A percentile compares a stretch with the other conserved stretches of the same genome.
These are phyloP conservation scores for Trametes maxima DNA, from an alignment of 768 basidiomycete genomes.

Conservation along the genomic window DNA sequence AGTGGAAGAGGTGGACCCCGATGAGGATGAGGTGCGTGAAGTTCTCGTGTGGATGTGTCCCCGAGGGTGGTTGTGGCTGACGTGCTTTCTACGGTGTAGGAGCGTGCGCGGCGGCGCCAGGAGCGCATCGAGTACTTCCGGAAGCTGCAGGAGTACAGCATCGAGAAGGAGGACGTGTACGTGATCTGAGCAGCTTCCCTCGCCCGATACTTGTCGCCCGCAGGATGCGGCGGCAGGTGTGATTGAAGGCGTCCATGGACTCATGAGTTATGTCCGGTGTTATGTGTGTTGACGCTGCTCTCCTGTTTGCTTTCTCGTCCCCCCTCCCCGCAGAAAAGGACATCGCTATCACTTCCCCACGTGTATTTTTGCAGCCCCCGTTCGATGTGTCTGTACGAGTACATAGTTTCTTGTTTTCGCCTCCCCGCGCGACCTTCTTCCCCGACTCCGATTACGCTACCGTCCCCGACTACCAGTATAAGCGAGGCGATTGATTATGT, in stretches of 20 bases:
- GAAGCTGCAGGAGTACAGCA: constrained; percentile 30
- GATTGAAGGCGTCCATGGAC: not conserved
- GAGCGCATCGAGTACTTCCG: constrained; percentile 32
- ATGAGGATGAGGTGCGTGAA: constrained; percentile 29
- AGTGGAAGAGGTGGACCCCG: constrained; percentile 20
- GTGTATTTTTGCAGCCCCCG: too few relatives aligned
- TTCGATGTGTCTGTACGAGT: too few relatives aligned
- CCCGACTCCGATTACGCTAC: not conserved
- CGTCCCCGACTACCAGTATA: not conserved
- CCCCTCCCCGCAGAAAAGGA: too few relatives aligned
- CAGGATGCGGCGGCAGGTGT: constrained; percentile 33
- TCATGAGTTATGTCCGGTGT: not conserved
- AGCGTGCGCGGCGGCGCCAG: constrained; percentile 25
- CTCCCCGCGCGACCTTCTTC: not conserved
- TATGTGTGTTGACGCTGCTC: too few relatives aligned
- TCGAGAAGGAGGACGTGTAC: constrained; percentile 35
- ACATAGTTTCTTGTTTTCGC: not conserved
- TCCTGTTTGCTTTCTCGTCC: too few relatives aligned
- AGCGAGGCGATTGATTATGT: not conserved
- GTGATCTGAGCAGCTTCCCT: constrained; percentile 48
- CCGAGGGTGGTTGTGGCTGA: not conserved
- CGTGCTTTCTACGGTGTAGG: constrained; percentile 11
- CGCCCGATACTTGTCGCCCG: not conserved
- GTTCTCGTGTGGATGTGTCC: not conserved
- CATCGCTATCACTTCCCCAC: too few relatives aligned